Conservation (phyloP, 2,329 filamentous ascomycete species). For the Aureobasidium zeae region DNA sequence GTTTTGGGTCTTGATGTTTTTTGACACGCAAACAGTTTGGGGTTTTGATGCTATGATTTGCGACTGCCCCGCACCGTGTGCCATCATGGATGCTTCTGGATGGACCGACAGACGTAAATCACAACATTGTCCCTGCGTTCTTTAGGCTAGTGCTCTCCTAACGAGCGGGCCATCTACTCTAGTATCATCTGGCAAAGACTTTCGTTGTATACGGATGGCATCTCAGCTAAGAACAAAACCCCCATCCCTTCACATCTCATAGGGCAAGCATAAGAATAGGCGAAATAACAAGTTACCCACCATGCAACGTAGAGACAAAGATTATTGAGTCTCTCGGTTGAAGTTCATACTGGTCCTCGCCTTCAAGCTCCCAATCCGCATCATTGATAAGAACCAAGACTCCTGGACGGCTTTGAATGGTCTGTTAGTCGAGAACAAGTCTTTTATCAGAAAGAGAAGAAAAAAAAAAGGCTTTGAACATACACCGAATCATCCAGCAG, state of each 20-base stretch:
- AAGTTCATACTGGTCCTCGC: conserved; percentile 81
- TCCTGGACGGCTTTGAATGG: conserved; percentile 66
- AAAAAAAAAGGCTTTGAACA: no score
- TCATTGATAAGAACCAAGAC: conserved; percentile 97
- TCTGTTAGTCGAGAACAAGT: conserved; percentile 13
- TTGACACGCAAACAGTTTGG: not conserved
- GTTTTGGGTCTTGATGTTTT: no score
- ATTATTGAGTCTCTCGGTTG: conserved; percentile 76
- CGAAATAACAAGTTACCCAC: conserved; percentile 53
- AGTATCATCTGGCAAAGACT: no score
- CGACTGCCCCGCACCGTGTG: conserved; percentile 8
- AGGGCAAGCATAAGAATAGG: no score
- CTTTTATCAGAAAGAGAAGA: not conserved
- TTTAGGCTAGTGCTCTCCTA: no score
- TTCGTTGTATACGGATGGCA: no score
- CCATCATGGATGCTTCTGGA: not conserved
- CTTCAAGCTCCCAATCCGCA: conserved; percentile 95
- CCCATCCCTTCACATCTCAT: no score
- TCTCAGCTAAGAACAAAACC: no score
- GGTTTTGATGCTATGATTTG: conserved; percentile 6
- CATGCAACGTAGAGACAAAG: conserved; percentile 94
- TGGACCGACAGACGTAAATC: no score
- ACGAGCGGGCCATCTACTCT: no score
- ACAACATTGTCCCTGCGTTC: no score
- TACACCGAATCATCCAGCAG: conserved; percentile 82